Evolutionary conservation across 2,329 filamentous ascomycete species (phyloP), one percentile per base, ranked within the genome.

Genomic region (Trichophyton simii): DNA sequence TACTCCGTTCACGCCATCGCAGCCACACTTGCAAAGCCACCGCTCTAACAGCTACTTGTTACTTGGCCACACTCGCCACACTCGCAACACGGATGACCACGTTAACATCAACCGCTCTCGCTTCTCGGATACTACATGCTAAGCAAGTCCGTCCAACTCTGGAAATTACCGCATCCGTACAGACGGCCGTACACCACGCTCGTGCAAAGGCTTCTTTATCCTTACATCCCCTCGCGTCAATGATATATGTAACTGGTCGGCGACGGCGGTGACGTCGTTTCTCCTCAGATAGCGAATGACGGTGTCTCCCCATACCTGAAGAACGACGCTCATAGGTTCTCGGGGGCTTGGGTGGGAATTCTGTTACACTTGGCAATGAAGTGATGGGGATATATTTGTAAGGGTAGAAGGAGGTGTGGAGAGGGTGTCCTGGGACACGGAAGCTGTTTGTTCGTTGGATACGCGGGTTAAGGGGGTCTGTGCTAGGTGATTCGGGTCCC

Each of bases 161-260:
- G 25, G 75, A 72, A 60, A 78, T 70, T 34, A 78, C 67, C 3
- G 76, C 75, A 67, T 75, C 68, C 46, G 69, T 70, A 11, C 75
- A 76, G 36, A 73, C 70, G 38, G 75, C 70, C 8, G 75, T 72
- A 64, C 76, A 78, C 76, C 76, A 78, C 1, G 76, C 75, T 22
- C 76, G 70, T 5, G 69, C 75, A 60, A 77, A 73, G 0, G 72
- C 70, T 64, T 77, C 76, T 62, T 72, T 73, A 13, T 70, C 68
- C 34, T 66, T 64, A 60, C 62, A 67, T 18, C 70, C 70, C 11
- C 73, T 71, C 42, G 74, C 72, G 41, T 76, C 73, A 9, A 76
- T 63, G 31, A 76, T 68, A 31, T 72, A 67, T 34, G 66, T 69
- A 22, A 62, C 64, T 7, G 36, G 48, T 57, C 61, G 57, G 41